Evolutionary conservation across 306 rosid genomes (phyloP), one percentile per base, ranked within the genome.

Genomic region (Cucurbita pepo): DNA sequence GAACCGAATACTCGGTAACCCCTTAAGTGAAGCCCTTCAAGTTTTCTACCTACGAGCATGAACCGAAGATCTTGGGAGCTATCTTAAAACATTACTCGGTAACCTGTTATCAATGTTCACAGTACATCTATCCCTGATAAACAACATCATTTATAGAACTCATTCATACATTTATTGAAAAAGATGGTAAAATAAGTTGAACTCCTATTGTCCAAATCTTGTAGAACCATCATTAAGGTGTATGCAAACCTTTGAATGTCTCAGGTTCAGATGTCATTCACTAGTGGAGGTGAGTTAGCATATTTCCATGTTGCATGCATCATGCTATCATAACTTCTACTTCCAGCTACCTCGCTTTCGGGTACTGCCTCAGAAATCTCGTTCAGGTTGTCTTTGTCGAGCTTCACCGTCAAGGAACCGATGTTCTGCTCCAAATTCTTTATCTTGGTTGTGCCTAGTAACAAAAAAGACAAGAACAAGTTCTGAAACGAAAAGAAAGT

Each of bases 341-440:
- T 43, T n/a, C 95, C 97, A 10, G 88, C 88, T 8, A 87, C 81
- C 22, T 87, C 85, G 25, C 79, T 75, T 12, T 76, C 38, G 0
- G 88, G 91, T 18, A 83, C 84, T 1, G 86, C 84, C 58, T 79
- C 83, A 7, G 80, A 82, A 72, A 86, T 70, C 73, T 86, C 88
- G 55, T n/a, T 83, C 40, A 84, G 45, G 44, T 84, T 83, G 4
- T 77, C 74, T 64, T 86, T 82, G n/a, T 48, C 30, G 1, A 91
- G 79, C 77, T 83, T 84, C 53, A 88, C 72, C 40, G 25, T 57
- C 76, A 91, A 16, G 15, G 91, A 82, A 58, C 89, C 87, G 8
- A 88, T 36, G 78, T 91, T 91, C 54, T 59, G 45, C 66, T 85
- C 86, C 72, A 91, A 65, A 63, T 91, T 88, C 84, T 85, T 87